Conservation (phyloP, 2,329 filamentous ascomycete genomes). For the Hypoxylon sp. region DNA sequence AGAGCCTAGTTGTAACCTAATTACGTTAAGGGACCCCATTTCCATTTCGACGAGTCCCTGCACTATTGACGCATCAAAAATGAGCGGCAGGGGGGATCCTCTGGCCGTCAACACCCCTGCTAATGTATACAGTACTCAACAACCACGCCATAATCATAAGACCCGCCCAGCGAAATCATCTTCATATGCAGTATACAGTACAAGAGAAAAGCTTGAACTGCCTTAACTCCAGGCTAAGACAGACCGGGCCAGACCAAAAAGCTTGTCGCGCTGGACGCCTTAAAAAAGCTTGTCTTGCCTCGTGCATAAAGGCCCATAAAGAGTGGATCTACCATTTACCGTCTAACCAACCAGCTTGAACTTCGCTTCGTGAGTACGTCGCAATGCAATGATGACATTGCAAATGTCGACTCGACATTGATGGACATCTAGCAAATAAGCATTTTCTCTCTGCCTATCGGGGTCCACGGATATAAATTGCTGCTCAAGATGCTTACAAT, state of each 20-base stretch:
- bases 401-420: conserved; percentile 30
- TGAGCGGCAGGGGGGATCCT: conserved; percentile 7
- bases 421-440: conserved; percentile 30
- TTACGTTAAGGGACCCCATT: conserved; percentile 54
- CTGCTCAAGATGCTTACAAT: conserved; percentile 6
- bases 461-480: conserved; percentile 14
- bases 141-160: not conserved
- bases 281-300: conserved; percentile 47
- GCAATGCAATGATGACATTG: conserved; percentile 38
- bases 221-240: conserved; percentile 20
- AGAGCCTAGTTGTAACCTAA: conserved; percentile 30
- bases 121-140: conserved; percentile 9
- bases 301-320: too few species aligned
- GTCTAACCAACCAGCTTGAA: conserved; percentile 29
- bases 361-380: conserved; percentile 31
- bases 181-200: not conserved
- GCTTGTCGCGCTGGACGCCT: conserved; percentile 42
- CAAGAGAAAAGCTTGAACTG: not conserved
- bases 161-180: not conserved
- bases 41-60: conserved; percentile 19
- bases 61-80: conserved; percentile 23
- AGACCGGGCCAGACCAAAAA: conserved; percentile 40
- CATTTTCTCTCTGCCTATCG: conserved; percentile 11
- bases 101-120: too few species aligned
- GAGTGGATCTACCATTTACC: conserved; percentile 29